A percentile compares a stretch with the other conserved stretches of the same genome.
These are phyloP conservation scores for Amauroascus niger DNA, from an alignment of 2,329 filamentous ascomycete genomes.

Conservation along the genomic window DNA sequence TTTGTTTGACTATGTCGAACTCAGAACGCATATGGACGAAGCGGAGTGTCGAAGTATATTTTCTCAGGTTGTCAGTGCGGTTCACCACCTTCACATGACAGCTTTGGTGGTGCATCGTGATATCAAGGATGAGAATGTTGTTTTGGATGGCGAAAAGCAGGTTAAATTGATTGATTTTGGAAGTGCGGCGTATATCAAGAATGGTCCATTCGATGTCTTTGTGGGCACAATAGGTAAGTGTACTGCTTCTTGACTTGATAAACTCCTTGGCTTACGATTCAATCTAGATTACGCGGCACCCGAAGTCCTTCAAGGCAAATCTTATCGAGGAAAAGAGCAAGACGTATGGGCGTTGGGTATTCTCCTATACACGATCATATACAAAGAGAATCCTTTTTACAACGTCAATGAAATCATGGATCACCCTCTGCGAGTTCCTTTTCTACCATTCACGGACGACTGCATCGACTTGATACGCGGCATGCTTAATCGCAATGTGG, in stretches of 20 bases:
- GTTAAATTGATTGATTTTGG: constrained; percentile 99
- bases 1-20: constrained; percentile 95
- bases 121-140: constrained; percentile 98
- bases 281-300: constrained; percentile 87
- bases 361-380: constrained; percentile 94
- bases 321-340: constrained; percentile 92
- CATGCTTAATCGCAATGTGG: constrained; percentile 88
- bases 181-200: constrained; percentile 96
- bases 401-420: constrained; percentile 99
- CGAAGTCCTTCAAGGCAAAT: constrained; percentile 86
- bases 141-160: constrained; percentile 85
- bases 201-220: constrained; percentile 95
- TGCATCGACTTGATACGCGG: constrained; percentile 83
- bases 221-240: constrained; percentile 88
- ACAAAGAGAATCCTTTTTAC: constrained; percentile 99
- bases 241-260: background rate
- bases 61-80: constrained; percentile 76
- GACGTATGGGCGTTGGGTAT: constrained; percentile 98
- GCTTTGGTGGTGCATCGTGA: constrained; percentile 91
- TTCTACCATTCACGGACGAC: constrained; percentile 55
- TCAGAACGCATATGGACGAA: constrained; percentile 94
- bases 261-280: constrained; percentile 2
- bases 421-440: constrained; percentile 83
- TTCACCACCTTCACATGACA: constrained; percentile 84
- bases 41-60: constrained; percentile 90